These are phyloP conservation scores for Phanerochaete sordida DNA, from an alignment of 768 basidiomycete genomes.

Conservation along the genomic window DNA sequence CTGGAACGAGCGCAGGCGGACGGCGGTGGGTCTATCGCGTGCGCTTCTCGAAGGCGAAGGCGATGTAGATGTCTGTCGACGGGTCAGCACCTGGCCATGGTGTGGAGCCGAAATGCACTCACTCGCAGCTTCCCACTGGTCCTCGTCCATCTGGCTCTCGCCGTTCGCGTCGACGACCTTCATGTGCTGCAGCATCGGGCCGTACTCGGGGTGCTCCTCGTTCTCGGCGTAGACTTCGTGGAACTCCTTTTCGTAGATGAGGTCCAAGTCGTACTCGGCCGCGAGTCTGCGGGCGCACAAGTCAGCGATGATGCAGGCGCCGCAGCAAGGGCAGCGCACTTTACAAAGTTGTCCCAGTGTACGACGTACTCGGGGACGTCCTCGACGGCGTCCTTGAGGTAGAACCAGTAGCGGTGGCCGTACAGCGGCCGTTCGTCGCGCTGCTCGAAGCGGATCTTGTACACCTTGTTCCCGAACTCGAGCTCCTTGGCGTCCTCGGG, in stretches of 20 bases:
- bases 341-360: constrained; percentile 89
- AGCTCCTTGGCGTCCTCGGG: constrained; percentile 66
- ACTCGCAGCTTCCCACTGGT: constrained; percentile 99
- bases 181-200: constrained; percentile 84
- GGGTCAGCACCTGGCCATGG: constrained; percentile 6
- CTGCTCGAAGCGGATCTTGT: constrained; percentile 83
- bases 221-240: constrained; percentile 86
- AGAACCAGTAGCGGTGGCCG: constrained; percentile 94
- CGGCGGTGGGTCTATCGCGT: not conserved
- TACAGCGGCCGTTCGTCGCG: constrained; percentile 60
- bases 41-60: constrained; percentile 84
- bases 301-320: not conserved
- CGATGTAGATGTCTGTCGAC: constrained; percentile 81
- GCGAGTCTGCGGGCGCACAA: constrained; percentile 58
- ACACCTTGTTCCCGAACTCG: constrained; percentile 88
- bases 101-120: constrained; percentile 26
- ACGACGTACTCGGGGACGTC: constrained; percentile 97
- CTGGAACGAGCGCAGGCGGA: not conserved
- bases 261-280: constrained; percentile 69
- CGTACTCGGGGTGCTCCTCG: constrained; percentile 74
- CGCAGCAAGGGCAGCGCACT: constrained; percentile 42
- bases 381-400: constrained; percentile 91
- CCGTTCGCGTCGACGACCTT: constrained; percentile 84
- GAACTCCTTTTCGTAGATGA: constrained; percentile 83
- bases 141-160: constrained; percentile 88